These are phyloP conservation scores for Diplodia intermedia DNA, from an alignment of 2,329 filamentous ascomycete species.

Conservation along the genomic window DNA sequence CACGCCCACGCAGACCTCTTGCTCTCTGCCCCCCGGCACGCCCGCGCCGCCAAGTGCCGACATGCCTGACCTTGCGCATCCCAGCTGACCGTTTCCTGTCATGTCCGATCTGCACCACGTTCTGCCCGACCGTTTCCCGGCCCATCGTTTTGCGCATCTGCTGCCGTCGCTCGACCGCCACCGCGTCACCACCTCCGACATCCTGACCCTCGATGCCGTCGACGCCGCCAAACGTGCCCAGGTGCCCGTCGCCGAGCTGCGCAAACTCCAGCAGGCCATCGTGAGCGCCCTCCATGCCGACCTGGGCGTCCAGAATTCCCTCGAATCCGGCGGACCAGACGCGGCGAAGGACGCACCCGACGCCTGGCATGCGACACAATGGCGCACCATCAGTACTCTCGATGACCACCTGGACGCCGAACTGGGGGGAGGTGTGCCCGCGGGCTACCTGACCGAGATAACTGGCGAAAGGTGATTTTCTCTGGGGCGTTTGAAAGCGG, in stretches of 20 bases:
- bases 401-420: constrained; percentile 73
- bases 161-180: constrained; percentile 81
- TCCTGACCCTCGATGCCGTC: constrained; percentile 80
- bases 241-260: constrained; percentile 80
- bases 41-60: constrained; percentile 16
- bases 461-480: constrained; percentile 78
- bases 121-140: constrained; percentile 75
- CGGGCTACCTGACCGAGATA: constrained; percentile 84
- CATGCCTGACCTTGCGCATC: constrained; percentile 13
- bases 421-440: constrained; percentile 79
- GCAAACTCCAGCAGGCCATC: constrained; percentile 72
- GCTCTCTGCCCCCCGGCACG: constrained; percentile 1
- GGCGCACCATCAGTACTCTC: constrained; percentile 77
- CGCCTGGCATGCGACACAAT: constrained; percentile 46
- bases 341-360: constrained; percentile 35
- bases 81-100: constrained; percentile 35
- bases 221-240: constrained; percentile 87
- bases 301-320: constrained; percentile 49
- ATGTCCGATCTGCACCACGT: constrained; percentile 89
- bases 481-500: background rate
- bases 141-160: constrained; percentile 73
- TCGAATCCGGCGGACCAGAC: constrained; percentile 34
- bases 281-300: constrained; percentile 71
- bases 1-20: background rate
- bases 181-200: constrained; percentile 78